These are phyloP conservation scores for Schoenoplectus tabernaemontani DNA, from an alignment of 202 grass and related monocot species.

Conservation along the genomic window DNA sequence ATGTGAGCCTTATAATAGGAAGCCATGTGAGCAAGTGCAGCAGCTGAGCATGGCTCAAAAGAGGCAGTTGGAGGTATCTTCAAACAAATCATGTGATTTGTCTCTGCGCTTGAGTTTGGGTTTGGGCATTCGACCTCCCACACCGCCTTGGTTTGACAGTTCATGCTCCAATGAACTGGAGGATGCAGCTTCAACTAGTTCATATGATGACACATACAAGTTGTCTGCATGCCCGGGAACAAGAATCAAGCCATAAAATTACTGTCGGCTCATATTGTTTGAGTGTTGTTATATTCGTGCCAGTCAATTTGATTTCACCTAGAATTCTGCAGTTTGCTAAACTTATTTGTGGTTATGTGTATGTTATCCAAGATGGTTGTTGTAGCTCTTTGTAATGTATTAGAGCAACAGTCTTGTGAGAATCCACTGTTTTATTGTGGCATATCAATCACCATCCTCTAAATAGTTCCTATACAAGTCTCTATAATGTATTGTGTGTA, in stretches of 20 bases:
- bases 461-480: background rate
- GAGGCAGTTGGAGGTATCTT: background rate
- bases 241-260: background rate
- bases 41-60: constrained; percentile 2
- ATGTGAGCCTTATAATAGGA: background rate
- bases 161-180: constrained; percentile 29
- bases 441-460: background rate
- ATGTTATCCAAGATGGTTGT: background rate
- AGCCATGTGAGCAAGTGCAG: constrained; percentile 4
- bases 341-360: background rate
- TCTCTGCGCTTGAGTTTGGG: constrained; percentile 32
- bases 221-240: background rate
- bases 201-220: constrained; percentile 21
- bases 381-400: background rate
- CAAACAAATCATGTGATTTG: constrained; percentile 21
- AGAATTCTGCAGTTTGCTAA: background rate
- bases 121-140: constrained; percentile 11
- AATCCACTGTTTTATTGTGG: background rate
- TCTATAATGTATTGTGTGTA: background rate
- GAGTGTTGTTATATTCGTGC: background rate
- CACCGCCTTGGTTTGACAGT: constrained; percentile 11
- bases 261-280: background rate
- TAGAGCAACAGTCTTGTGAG: background rate
- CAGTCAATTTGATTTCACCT: background rate
- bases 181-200: constrained; percentile 35